phyloP scores from a whole-genome alignment of 257 asterid genomes.

The Capsicum rhomboideum region DNA sequence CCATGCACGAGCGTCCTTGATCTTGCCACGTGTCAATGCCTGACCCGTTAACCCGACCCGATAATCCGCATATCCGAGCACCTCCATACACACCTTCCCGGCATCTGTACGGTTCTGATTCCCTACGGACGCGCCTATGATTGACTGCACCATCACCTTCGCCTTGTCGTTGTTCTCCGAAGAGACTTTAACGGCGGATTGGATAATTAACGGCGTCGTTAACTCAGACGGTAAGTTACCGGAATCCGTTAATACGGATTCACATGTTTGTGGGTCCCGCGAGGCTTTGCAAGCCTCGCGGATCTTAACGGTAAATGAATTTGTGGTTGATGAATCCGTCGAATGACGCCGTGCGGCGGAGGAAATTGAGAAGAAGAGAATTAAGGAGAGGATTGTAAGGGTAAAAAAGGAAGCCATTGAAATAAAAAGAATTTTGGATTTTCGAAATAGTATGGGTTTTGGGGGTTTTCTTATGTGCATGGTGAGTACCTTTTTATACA shows the following conservation, averaged over 20 bases:
- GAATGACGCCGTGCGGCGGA: constrained; percentile 11
- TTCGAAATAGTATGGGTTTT: not conserved
- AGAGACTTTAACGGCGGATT: constrained; percentile 31
- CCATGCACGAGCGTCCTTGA: constrained; percentile 72
- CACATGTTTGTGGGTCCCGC: constrained; percentile 31
- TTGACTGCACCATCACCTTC: constrained; percentile 24
- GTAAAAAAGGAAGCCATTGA: constrained; percentile 36
- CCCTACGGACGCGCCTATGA: constrained; percentile 20
- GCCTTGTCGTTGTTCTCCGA: constrained; percentile 22
- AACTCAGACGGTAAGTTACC: constrained; percentile 17
- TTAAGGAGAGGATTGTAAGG: not conserved
- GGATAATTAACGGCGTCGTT: constrained; percentile 28
- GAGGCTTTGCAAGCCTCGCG: constrained; percentile 51
- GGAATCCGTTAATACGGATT: constrained; percentile 18
- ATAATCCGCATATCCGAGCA: constrained; percentile 27
- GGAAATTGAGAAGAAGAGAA: constrained; percentile 7
- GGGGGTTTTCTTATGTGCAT: not conserved
- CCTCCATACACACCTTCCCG: constrained; percentile 33
- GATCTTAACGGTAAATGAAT: constrained; percentile 7
- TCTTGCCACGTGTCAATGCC: constrained; percentile 10
- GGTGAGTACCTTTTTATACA: not conserved
- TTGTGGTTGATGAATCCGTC: constrained; percentile 5
- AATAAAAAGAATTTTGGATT: not conserved
- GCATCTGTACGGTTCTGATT: constrained; percentile 40
- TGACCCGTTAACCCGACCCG: constrained; percentile 17